phyloP scores from a whole-genome alignment of 179 eudicot genomes.

The Beta corolliflora region DNA sequence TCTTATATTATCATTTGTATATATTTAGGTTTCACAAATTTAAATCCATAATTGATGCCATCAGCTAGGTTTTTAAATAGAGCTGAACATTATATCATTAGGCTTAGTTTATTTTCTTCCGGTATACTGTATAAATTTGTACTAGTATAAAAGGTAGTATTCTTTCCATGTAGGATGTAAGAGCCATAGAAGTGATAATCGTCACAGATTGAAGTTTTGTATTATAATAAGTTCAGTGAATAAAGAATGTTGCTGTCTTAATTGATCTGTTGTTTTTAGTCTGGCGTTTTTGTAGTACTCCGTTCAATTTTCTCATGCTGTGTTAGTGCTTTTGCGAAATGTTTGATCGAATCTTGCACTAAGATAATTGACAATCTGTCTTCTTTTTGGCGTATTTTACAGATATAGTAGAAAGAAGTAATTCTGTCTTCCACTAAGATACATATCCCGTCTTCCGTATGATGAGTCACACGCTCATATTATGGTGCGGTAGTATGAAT shows the following conservation, averaged over 20 bases:
- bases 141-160: background rate
- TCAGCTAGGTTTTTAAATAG: slow-evolving; percentile 36
- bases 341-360: no score
- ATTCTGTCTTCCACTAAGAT: no score
- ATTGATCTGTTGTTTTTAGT: background rate
- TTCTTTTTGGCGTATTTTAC: no score
- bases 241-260: slow-evolving; percentile 4
- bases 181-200: slow-evolving; percentile 11
- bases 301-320: no score
- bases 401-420: no score
- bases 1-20: background rate
- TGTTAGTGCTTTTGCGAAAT: no score
- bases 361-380: no score
- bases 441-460: no score
- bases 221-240: slow-evolving; percentile 12
- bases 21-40: slow-evolving; percentile 9
- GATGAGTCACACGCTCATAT: no score
- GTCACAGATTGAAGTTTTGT: slow-evolving; percentile 6
- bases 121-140: slow-evolving; percentile 28
- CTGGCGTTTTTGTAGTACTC: no score
- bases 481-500: no score
- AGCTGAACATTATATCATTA: slow-evolving; percentile 25
- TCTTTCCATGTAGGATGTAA: slow-evolving; percentile 19
- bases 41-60: background rate
- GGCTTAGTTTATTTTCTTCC: background rate